These are phyloP conservation scores for Coemansia javaensis DNA, from an alignment of 192 early-diverging fungal species.

Conservation along the genomic window DNA sequence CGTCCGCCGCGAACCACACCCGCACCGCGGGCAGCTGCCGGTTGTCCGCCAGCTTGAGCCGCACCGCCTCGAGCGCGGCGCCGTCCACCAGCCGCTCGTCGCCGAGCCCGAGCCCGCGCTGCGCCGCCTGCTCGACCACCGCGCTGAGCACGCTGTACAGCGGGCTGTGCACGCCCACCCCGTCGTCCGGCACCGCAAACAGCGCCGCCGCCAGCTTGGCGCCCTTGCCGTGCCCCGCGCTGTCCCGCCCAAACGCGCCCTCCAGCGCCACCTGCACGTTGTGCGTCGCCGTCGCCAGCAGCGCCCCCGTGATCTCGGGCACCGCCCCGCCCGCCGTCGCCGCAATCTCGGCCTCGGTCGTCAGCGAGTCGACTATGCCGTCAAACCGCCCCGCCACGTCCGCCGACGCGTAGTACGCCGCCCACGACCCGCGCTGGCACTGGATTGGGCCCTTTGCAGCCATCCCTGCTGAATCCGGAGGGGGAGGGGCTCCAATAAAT, in stretches of 20 bases:
- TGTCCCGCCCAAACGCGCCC: slow-evolving; percentile 14
- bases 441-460: slow-evolving; percentile 24
- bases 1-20: slow-evolving; percentile 21
- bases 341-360: slow-evolving; percentile 30
- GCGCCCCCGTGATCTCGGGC: slow-evolving; percentile 20
- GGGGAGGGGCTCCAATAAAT: too few species aligned
- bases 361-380: slow-evolving; percentile 31
- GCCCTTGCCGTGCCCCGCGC: slow-evolving; percentile 1
- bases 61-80: slow-evolving; percentile 18
- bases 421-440: slow-evolving; percentile 44
- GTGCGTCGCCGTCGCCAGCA: slow-evolving; percentile 25
- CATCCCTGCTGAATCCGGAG: too few species aligned
- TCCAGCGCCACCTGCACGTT: slow-evolving; percentile 39
- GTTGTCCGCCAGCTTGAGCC: slow-evolving; percentile 32
- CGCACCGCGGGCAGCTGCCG: slow-evolving; percentile 26
- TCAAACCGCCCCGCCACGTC: slow-evolving; percentile 19
- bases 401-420: slow-evolving; percentile 42
- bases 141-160: slow-evolving; percentile 39
- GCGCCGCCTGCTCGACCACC: slow-evolving; percentile 21
- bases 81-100: slow-evolving; percentile 9
- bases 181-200: slow-evolving; percentile 22
- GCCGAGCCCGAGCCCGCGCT: slow-evolving; percentile 11
- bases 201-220: slow-evolving; percentile 25
- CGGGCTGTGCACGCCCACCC: slow-evolving; percentile 23
- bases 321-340: slow-evolving; percentile 4